Base-by-base conservation (phyloP, 345 rosid species). In the Rhizophora apiculata region DNA sequence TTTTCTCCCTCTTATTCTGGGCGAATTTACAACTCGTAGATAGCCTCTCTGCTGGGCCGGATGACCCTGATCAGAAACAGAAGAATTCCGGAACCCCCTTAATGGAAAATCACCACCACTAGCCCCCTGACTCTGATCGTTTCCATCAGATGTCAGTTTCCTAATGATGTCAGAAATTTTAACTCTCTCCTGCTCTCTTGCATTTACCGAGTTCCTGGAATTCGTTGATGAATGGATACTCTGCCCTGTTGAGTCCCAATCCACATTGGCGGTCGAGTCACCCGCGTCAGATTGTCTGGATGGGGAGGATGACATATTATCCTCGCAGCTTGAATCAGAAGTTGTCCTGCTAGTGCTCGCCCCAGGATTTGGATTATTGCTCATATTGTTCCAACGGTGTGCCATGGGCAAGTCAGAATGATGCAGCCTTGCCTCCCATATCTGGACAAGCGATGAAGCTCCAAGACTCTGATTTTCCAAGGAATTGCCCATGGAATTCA, bases 401-500 rank as follows among this genome's bases (percentile, higher is more conserved):
- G 87, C 20, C 20, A 5, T 6, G 19, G 49, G n/a, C 24, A 2
- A 48, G 6, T 63, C 60, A 1, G 60, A 54, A 2, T 20, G 57
- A 26, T 43, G 22, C 3, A 77, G 76, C 80, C 91, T 86, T 1
- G 94, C 92, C 70, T 93, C 97, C 96, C 98, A 93, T 68, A 91
- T 89, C 76, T 89, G 97, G 49, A 93, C 98, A 10, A 93, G 88
- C 8, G 97, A 93, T 27, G 96, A 91, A 43, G 98, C 97, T 0
- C 87, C 89, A 22, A 24, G 78, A 22, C 71, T 82, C 8, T 63
- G 71, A 0, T 51, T 63, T 43, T 3, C 67, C 1, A 68, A 46
- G 10, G 76, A 34, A 18, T 54, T 62, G 55, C 70, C 78, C 16
- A 8, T 37, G 29, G 46, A 8, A 22, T 39, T 24, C 26, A 54